phyloP scores from a whole-genome alignment of 495 filamentous ascomycete genomes.

The Platismatia glauca region DNA sequence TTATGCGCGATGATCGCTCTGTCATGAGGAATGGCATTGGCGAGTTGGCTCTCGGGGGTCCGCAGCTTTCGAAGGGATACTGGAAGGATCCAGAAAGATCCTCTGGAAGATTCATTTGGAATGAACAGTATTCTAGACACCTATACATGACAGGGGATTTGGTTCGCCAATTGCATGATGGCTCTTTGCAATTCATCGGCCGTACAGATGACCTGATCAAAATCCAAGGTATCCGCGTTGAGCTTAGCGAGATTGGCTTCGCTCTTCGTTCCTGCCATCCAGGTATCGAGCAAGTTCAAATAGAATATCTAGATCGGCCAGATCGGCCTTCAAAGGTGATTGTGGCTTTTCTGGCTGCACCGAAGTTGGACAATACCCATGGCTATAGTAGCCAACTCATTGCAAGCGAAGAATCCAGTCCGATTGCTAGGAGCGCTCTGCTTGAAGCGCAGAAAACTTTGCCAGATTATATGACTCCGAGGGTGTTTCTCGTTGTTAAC shows the following conservation, averaged over 20 bases:
- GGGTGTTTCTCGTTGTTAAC: constrained; percentile 28
- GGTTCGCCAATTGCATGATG: constrained; percentile 36
- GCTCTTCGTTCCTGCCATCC: constrained; percentile 29
- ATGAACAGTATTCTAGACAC: constrained; percentile 21
- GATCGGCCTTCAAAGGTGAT: constrained; percentile 31
- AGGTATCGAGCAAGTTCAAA: constrained; percentile 28
- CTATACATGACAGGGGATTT: constrained; percentile 48
- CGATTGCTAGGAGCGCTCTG: constrained; percentile 25
- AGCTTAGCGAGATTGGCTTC: constrained; percentile 34
- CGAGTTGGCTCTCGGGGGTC: constrained; percentile 38
- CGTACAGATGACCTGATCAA: constrained; percentile 35
- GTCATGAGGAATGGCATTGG: constrained; percentile 36
- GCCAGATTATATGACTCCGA: constrained; percentile 32
- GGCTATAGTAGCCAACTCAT: not conserved
- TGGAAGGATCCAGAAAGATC: constrained; percentile 38
- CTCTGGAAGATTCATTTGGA: constrained; percentile 33
- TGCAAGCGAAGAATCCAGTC: constrained; percentile 14
- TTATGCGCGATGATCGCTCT: constrained; percentile 26
- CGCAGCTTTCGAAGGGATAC: constrained; percentile 36
- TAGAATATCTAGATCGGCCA: constrained; percentile 24
- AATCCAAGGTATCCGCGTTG: constrained; percentile 33
- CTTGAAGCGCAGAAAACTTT: constrained; percentile 23
- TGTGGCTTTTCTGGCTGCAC: constrained; percentile 30
- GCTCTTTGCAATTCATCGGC: constrained; percentile 36
- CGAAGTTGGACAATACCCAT: constrained; percentile 2